Percentiles rank a stretch among this genome's conserved stretches.
phyloP scores from a whole-genome alignment of 202 grass and related monocot genomes.

The Zoysia matrella region DNA sequence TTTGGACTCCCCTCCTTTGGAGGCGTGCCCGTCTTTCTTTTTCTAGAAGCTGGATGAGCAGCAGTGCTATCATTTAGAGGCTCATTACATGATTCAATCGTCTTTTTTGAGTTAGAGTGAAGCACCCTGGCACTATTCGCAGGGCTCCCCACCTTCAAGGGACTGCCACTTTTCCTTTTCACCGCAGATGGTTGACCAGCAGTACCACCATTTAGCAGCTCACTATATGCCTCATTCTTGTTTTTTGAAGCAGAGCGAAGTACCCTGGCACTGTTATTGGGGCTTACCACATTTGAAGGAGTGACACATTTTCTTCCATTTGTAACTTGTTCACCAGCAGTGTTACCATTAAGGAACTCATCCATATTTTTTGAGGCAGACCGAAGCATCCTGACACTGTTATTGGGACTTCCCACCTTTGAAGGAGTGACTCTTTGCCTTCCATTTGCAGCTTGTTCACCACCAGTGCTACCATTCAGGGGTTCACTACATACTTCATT shows the following conservation, averaged over 20 bases:
- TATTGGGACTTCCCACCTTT: constrained; percentile 7
- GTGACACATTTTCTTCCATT: constrained; percentile 40
- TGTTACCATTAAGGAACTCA: neutral
- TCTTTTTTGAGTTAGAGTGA: constrained; percentile 41
- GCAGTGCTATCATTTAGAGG: constrained; percentile 22
- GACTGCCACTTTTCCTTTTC: constrained; percentile 46
- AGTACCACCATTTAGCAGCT: constrained; percentile 33
- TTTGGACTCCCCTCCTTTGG: constrained; percentile 39
- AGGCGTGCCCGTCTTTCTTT: constrained; percentile 51
- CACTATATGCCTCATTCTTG: constrained; percentile 31
- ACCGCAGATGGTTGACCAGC: constrained; percentile 39
- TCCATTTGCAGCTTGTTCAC: no score
- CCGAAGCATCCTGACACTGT: constrained; percentile 29
- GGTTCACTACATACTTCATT: no score
- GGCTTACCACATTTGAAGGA: constrained; percentile 20
- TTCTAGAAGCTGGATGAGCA: constrained; percentile 44
- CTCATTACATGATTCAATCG: constrained; percentile 32
- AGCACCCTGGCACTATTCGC: constrained; percentile 33
- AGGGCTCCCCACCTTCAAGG: constrained; percentile 42
- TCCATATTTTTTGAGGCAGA: constrained; percentile 44
- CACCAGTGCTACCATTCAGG: no score
- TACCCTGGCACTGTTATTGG: constrained; percentile 6
- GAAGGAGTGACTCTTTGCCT: no score
- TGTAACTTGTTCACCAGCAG: constrained; percentile 39
- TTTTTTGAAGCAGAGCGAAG: constrained; percentile 23